Conservation (phyloP, 768 basidiomycete species). For the Agaricus blazei region DNA sequence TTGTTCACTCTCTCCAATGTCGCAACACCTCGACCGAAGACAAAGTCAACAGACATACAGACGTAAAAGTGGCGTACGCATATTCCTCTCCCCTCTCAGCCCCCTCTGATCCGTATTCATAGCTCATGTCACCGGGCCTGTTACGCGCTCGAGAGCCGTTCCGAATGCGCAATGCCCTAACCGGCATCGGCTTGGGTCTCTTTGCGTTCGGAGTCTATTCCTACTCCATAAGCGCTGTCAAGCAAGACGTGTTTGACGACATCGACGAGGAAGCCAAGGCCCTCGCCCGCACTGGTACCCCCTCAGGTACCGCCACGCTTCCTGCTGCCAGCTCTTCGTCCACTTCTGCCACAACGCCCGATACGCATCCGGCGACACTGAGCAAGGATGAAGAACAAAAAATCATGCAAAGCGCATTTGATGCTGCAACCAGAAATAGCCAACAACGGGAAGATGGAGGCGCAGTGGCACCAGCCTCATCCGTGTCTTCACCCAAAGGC, state of each 20-base stretch:
- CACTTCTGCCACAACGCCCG: not conserved
- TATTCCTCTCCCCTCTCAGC: not conserved
- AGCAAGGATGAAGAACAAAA: not conserved
- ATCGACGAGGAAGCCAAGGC: slow-evolving; percentile 73
- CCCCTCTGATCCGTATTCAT: not conserved
- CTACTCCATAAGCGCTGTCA: slow-evolving; percentile 92
- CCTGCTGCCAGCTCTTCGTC: not conserved
- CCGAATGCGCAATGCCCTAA: slow-evolving; percentile 70
- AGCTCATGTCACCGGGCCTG: slow-evolving; percentile 87
- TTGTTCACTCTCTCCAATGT: slow-evolving; percentile 13
- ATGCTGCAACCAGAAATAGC: not conserved
- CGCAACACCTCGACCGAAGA: slow-evolving; percentile 40
- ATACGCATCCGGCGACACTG: not conserved
- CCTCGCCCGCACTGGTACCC: slow-evolving; percentile 22
- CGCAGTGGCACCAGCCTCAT: slow-evolving; percentile 2
- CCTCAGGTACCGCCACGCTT: slow-evolving; percentile 5
- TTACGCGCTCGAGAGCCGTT: slow-evolving; percentile 85
- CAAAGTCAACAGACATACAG: slow-evolving; percentile 45
- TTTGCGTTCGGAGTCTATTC: slow-evolving; percentile 84
- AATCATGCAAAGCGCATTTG: slow-evolving; percentile 7
- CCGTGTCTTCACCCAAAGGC: slow-evolving; percentile 26
- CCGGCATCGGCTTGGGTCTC: slow-evolving; percentile 62
- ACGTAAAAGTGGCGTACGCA: slow-evolving; percentile 43
- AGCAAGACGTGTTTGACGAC: slow-evolving; percentile 89
- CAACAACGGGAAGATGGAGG: not conserved